phyloP scores from a whole-genome alignment of 2,329 filamentous ascomycete genomes.

The Xylaria sp. region DNA sequence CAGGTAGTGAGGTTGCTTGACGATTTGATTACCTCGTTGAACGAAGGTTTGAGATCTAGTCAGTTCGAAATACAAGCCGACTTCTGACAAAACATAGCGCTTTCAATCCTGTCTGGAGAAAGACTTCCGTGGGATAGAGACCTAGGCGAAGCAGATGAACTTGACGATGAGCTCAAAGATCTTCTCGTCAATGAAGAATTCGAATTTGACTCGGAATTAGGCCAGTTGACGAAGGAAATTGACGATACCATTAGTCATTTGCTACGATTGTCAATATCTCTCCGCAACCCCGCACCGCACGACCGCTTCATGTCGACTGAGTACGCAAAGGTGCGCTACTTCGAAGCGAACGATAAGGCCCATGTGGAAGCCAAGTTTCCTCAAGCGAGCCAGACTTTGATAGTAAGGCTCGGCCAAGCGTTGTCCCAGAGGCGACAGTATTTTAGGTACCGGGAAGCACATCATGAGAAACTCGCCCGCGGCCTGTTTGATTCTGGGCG shows the following conservation, averaged over 20 bases:
- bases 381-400: slow-evolving; percentile 23
- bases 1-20: slow-evolving; percentile 43
- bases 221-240: slow-evolving; percentile 39
- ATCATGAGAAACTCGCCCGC: slow-evolving; percentile 49
- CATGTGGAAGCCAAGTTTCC: slow-evolving; percentile 51
- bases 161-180: slow-evolving; percentile 30
- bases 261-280: slow-evolving; percentile 52
- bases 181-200: slow-evolving; percentile 17
- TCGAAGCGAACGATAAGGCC: slow-evolving; percentile 45
- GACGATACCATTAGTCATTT: slow-evolving; percentile 49
- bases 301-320: slow-evolving; percentile 46
- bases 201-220: slow-evolving; percentile 36
- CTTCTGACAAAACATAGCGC: slow-evolving; percentile 23
- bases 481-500: slow-evolving; percentile 41
- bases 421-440: slow-evolving; percentile 52
- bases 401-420: slow-evolving; percentile 47
- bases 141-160: slow-evolving; percentile 12
- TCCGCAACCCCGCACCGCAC: slow-evolving; percentile 52
- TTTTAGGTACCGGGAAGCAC: slow-evolving; percentile 53
- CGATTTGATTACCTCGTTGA: slow-evolving; percentile 33
- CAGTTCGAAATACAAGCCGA: not conserved
- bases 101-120: slow-evolving; percentile 30
- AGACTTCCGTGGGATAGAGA: slow-evolving; percentile 33
- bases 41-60: slow-evolving; percentile 23
- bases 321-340: slow-evolving; percentile 40